A percentile compares a stretch with the other conserved stretches of the same genome.
phyloP scores from a whole-genome alignment of 176 grass and related monocot genomes.

The Carex pumila region DNA sequence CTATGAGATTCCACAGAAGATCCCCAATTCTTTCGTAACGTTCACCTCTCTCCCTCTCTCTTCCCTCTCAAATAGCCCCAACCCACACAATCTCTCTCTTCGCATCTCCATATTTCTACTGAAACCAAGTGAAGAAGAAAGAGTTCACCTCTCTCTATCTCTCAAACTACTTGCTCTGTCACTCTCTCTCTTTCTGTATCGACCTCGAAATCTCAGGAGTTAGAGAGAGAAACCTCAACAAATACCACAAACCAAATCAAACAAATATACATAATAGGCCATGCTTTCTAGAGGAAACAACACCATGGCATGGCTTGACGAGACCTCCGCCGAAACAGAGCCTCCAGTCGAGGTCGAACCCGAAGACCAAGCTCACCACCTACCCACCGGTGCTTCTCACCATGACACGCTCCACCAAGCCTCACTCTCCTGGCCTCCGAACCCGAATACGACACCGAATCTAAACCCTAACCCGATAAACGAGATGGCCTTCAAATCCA shows the following conservation, averaged over 20 bases:
- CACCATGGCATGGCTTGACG: slow-evolving; percentile 51
- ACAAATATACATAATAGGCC: background rate
- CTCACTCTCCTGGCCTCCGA: slow-evolving; percentile 15
- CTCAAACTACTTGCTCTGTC: background rate
- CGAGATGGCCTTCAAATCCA: slow-evolving; percentile 42
- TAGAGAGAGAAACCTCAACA: background rate
- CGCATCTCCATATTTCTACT: slow-evolving; percentile 1
- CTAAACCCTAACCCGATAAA: slow-evolving; percentile 16
- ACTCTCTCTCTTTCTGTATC: background rate
- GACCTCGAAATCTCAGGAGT: background rate
- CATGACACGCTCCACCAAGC: slow-evolving; percentile 11
- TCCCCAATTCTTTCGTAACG: background rate
- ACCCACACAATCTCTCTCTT: background rate
- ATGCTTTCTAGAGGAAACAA: slow-evolving; percentile 62
- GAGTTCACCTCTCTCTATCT: background rate
- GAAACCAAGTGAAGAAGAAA: background rate
- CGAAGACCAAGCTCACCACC: slow-evolving; percentile 3
- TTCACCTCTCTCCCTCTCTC: slow-evolving; percentile 13
- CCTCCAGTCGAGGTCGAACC: background rate
- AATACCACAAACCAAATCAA: background rate
- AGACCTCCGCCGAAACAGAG: slow-evolving; percentile 25
- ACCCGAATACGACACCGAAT: background rate
- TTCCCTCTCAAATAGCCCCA: background rate
- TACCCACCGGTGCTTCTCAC: background rate
- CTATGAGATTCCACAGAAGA: background rate